Evolutionary conservation across 2,329 filamentous ascomycete genomes (phyloP).

Genomic region (Diplocarpon mali): DNA sequence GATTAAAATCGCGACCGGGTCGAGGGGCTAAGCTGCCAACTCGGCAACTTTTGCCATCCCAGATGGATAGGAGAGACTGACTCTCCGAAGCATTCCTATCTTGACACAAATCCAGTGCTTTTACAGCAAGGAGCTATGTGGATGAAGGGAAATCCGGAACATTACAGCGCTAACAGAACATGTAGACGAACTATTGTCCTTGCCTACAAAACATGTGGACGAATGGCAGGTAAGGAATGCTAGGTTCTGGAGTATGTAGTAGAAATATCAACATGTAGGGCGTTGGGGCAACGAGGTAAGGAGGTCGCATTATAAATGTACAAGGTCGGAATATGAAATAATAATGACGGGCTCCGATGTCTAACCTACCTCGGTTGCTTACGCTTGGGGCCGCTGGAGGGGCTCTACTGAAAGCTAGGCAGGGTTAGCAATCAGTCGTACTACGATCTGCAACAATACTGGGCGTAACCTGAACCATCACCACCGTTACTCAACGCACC

Average conservation of each 20-base stretch:
- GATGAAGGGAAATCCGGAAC: too few relatives aligned
- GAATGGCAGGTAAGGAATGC: not conserved
- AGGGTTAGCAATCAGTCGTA: not conserved
- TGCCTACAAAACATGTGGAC: not conserved
- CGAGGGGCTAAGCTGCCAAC: not conserved
- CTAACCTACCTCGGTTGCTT: too few relatives aligned
- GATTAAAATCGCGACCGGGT: not conserved
- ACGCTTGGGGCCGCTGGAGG: too few relatives aligned
- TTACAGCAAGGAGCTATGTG: not conserved
- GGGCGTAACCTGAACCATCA: too few relatives aligned
- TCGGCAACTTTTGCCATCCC: not conserved
- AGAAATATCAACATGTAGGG: not conserved
- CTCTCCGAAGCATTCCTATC: not conserved
- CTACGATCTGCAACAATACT: not conserved
- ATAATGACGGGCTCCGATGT: too few relatives aligned
- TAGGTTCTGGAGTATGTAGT: not conserved
- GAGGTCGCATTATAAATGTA: too few relatives aligned
- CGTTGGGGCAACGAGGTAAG: not conserved
- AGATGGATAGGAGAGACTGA: too few relatives aligned
- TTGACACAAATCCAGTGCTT: not conserved
- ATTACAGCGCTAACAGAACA: not conserved
- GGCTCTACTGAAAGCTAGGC: too few relatives aligned
- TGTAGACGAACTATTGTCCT: not conserved
- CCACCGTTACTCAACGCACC: not conserved
- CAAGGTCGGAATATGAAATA: too few relatives aligned